These are phyloP conservation scores for Penicilliopsis zonata DNA, from an alignment of 495 filamentous ascomycete genomes.

Conservation along the genomic window DNA sequence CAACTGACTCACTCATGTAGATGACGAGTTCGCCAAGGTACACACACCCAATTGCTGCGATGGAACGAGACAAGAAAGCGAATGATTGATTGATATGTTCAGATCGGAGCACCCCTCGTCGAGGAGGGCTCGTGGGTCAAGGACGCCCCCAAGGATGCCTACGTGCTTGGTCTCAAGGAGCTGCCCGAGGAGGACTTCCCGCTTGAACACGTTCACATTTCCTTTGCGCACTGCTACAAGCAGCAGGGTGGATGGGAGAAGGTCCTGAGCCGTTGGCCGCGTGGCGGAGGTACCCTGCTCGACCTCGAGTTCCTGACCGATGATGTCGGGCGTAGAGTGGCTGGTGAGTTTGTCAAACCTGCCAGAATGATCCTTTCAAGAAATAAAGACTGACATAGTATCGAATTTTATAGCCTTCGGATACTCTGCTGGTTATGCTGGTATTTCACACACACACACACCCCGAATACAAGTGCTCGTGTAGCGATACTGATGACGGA, in stretches of 20 bases:
- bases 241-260: constrained; percentile 76
- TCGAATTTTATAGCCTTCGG: constrained; percentile 38
- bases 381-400: constrained; percentile 2
- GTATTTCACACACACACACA: constrained; percentile 13
- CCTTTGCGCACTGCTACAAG: constrained; percentile 82
- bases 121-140: constrained; percentile 67
- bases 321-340: constrained; percentile 64
- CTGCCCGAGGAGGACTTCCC: constrained; percentile 81
- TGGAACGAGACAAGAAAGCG: not conserved
- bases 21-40: constrained; percentile 43
- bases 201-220: constrained; percentile 75
- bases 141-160: constrained; percentile 62
- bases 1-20: constrained; percentile 12
- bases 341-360: constrained; percentile 23
- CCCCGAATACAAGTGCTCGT: not conserved
- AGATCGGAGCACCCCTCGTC: constrained; percentile 64
- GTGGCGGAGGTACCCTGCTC: constrained; percentile 71
- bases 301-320: constrained; percentile 92
- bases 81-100: constrained; percentile 4
- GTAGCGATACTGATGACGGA: constrained; percentile 1
- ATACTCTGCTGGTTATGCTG: constrained; percentile 73
- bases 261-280: constrained; percentile 68
- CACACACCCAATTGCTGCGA: not conserved
- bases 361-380: not conserved
- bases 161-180: constrained; percentile 90